A percentile compares a stretch with the other conserved stretches of the same genome.
These are phyloP conservation scores for Simmondsia chinensis DNA, from an alignment of 148 eudicot species.

Conservation along the genomic window DNA sequence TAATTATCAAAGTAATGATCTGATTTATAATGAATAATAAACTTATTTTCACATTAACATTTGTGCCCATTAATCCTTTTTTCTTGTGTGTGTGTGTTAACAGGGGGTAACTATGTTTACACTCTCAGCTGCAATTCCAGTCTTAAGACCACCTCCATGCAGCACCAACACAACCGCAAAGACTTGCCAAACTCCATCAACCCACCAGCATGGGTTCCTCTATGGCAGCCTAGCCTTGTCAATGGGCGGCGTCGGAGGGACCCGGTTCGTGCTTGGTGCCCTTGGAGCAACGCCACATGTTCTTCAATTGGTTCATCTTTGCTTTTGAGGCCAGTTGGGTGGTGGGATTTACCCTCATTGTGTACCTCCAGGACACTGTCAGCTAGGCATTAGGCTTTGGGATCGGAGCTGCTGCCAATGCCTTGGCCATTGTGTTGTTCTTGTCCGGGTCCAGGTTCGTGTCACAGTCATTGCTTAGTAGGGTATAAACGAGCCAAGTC, in stretches of 20 bases:
- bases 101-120: conserved; percentile 30
- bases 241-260: conserved; percentile 21
- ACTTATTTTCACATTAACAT: too few relatives aligned
- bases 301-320: conserved; percentile 24
- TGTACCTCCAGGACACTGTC: conserved; percentile 24
- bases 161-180: background rate
- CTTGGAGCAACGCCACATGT: conserved; percentile 8
- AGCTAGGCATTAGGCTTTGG: conserved; percentile 27
- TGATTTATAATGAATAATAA: too few relatives aligned
- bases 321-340: conserved; percentile 6
- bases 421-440: conserved; percentile 12
- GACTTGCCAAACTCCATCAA: conserved; percentile 8
- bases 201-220: conserved; percentile 12
- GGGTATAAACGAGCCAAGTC: too few relatives aligned
- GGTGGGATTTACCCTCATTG: conserved; percentile 17
- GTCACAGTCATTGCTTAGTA: too few relatives aligned
- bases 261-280: conserved; percentile 16
- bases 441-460: conserved; percentile 17
- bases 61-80: too few relatives aligned
- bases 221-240: conserved; percentile 12
- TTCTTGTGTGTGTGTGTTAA: too few relatives aligned
- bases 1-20: too few relatives aligned
- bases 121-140: conserved; percentile 20
- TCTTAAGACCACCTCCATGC: conserved; percentile 28
- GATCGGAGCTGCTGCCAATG: conserved; percentile 11